These are phyloP conservation scores for Raffaelea ambrosiae DNA, from an alignment of 2,329 filamentous ascomycete species.

Conservation along the genomic window DNA sequence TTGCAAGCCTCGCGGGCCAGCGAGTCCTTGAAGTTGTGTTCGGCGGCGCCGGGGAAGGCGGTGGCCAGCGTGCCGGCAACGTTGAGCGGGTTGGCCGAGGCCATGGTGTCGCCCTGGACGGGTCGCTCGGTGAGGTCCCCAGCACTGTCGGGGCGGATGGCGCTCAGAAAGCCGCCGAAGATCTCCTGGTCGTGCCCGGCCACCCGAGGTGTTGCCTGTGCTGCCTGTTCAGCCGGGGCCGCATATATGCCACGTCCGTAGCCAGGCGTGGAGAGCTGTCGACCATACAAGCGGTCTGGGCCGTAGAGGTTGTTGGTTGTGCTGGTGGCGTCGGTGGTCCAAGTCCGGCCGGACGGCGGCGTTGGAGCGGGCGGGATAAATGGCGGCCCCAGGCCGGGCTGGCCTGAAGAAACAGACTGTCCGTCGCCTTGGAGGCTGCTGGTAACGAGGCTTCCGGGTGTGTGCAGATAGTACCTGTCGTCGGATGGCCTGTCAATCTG, in stretches of 20 bases:
- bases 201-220: too few species aligned
- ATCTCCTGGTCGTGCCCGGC: too few species aligned
- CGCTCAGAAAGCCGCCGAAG: too few species aligned
- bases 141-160: too few species aligned
- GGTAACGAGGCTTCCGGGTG: neutral
- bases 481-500: constrained; percentile 11
- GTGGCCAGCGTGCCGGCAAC: neutral
- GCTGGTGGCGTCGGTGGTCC: constrained; percentile 18
- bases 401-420: constrained; percentile 14
- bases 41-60: constrained; percentile 3
- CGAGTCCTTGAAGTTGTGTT: constrained; percentile 39
- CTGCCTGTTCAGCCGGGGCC: neutral
- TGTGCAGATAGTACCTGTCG: constrained; percentile 10
- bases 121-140: too few species aligned
- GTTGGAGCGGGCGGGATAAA: constrained; percentile 27
- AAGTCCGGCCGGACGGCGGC: constrained; percentile 20
- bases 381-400: constrained; percentile 21
- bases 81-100: too few species aligned
- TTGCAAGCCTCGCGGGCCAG: constrained; percentile 39
- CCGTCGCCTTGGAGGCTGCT: constrained; percentile 1
- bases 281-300: constrained; percentile 29
- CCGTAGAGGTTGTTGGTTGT: constrained; percentile 36
- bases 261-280: constrained; percentile 19
- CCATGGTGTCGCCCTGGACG: too few species aligned
- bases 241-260: constrained; percentile 14